Base-by-base conservation (phyloP, 2,329 filamentous ascomycete species). In the Fulvia fulva region DNA sequence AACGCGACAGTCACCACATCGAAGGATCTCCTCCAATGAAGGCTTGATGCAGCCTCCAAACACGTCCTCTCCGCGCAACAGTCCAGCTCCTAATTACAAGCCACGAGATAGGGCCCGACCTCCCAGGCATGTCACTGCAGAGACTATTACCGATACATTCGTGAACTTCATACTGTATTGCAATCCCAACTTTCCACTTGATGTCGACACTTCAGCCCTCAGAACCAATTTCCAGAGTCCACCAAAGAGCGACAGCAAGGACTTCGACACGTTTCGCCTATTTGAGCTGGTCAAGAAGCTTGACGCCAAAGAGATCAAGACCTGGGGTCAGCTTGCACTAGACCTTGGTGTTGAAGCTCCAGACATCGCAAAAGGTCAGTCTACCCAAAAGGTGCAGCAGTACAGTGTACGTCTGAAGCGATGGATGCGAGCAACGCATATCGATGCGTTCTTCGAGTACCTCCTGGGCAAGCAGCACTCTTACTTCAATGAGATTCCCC, bases 351-450 rank as follows among this genome's bases (percentile, higher is more conserved):
- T 96, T 16, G 90, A 95, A 68, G 88, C 88, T 2, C 91, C 91
- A 1, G 88, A 90, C 59, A 80, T 86, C 23, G 85, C 88, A 59
- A 94, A 93, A 72, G 89, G 90, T 25, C 71, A 72, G 51, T 96
- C 91, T 72, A 87, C 89, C 1, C 93, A 97, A 71, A 96, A 96
- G 73, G 88, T 97, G 58, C 91, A 96, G 72, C 92, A 97, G 73
- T 97, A 96, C 78, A 91, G 90, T 45, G 92, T 97, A 49, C 84
- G 92, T 58, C 77, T 97, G 57, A 97, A 97, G 59, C 87, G 93
- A 70, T 97, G 92, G 92, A 94, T 97, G 90, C 90, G 91, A 71
- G 92, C 91, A 5, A 93, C 96, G 88, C 92, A 96, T 72, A 86
- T 96, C 53, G 90, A 96, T 78, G 89, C 91, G 11, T 97, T 97